Base-by-base conservation (phyloP, 73 alveolate genomes). In the Blepharisma japonicum region DNA sequence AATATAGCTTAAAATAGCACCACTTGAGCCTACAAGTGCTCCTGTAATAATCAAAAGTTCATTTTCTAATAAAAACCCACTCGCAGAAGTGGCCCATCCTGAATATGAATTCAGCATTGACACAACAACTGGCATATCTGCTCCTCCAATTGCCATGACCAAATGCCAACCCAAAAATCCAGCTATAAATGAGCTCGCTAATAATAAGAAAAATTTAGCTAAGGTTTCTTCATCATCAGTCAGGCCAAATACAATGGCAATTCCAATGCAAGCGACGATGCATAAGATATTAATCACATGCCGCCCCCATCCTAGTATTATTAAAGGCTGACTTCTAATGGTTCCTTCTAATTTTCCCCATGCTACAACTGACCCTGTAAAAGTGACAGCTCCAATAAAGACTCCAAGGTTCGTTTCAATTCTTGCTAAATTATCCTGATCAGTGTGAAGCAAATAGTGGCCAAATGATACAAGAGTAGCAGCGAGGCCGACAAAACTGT, bases 111-210 rank as follows among this genome's bases (percentile, higher is more conserved):
- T 90, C 77, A 90, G 68, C 81, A 90, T 86, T 48, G 97, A 86
- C 46, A 90, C 90, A 53, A 87, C 95, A 78, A 91, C 97, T 6
- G 97, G 97, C 97, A 91, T 91, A 81, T 91, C 97, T 7, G 95
- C 97, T n/a, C 94, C 95, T 20, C 97, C 97, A 32, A 91, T 91
- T 47, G 95, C 88, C 71, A 82, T 77, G 55, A 88, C 88, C 74
- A 68, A 11, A 68, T 68, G 79, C 79, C 79, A 68, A 18, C 79
- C 79, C 6, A 68, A 6, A 45, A 68, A 20, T 6, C 55, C 55
- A 11, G 79, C 70, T 7, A 68, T 68, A 11, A 68, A 8, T 20
- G 79, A 7, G 27, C 6, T 68, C 20, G 42, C 79, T 18, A 68
- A 25, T 20, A 68, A 18, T 7, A 7, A 32, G 23, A 7, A 21